Conservation (phyloP, 2,329 filamentous ascomycete genomes). For the Phialocephala sp. region DNA sequence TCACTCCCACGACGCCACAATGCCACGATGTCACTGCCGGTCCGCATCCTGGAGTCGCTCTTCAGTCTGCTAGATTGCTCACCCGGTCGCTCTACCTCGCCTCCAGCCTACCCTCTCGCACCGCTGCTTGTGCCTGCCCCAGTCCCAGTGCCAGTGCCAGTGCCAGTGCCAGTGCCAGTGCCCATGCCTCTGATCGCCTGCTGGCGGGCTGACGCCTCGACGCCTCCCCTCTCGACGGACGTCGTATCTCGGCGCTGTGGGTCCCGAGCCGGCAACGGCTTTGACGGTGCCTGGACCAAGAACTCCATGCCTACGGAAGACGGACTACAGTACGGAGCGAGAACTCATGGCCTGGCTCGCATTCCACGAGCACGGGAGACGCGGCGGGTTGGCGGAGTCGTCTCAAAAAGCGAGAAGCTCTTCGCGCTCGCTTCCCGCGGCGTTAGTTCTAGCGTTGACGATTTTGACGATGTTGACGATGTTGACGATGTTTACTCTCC, state of each 20-base stretch:
- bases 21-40: not conserved
- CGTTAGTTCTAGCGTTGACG: conserved; percentile 7
- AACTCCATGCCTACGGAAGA: no score
- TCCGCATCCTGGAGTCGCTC: not conserved
- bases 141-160: not conserved
- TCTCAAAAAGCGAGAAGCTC: no score
- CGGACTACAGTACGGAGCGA: no score
- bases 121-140: not conserved
- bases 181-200: not conserved
- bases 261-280: conserved; percentile 13
- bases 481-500: not conserved
- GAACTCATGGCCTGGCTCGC: not conserved
- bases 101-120: not conserved
- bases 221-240: not conserved
- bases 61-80: not conserved
- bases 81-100: not conserved
- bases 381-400: not conserved
- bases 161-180: not conserved
- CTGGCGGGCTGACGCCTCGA: not conserved
- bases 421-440: no score
- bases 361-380: not conserved
- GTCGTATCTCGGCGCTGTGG: conserved; percentile 1
- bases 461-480: not conserved
- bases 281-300: not conserved
- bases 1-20: not conserved